Evolutionary conservation across 73 alveolate genomes (phyloP).

Genomic region (Paramecium primaurelia): DNA sequence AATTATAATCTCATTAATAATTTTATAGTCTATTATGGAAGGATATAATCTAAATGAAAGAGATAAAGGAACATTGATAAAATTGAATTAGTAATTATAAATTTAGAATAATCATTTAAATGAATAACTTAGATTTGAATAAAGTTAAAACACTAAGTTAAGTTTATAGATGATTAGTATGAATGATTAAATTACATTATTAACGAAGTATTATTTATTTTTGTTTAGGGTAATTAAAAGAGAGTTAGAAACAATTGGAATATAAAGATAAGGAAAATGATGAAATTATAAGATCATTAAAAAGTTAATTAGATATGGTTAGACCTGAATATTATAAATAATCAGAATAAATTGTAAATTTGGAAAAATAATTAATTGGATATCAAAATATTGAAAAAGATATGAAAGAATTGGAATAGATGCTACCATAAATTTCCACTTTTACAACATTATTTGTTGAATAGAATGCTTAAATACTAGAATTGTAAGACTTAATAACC

Average conservation of each 20-base stretch:
- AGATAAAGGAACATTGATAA: not conserved
- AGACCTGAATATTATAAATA: not conserved
- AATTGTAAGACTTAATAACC: not conserved
- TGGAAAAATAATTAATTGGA: not conserved
- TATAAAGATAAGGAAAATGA: not conserved
- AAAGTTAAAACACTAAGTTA: not conserved
- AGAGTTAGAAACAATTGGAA: not conserved
- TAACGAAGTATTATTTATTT: not conserved
- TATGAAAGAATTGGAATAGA: not conserved
- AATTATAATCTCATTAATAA: not conserved
- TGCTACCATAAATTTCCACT: not conserved
- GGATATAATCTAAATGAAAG: not conserved
- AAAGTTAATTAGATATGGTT: not conserved
- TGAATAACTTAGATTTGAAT: not conserved
- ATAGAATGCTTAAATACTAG: not conserved
- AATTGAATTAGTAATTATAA: not conserved
- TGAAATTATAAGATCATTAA: not conserved
- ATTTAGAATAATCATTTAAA: not conserved
- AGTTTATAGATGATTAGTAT: not conserved
- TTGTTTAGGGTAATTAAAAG: slow-evolving; percentile 1
- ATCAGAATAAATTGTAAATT: not conserved
- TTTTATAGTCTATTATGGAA: not conserved
- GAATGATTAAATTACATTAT: not conserved
- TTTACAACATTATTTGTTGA: not conserved
- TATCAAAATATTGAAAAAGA: not conserved